A percentile compares a stretch with the other conserved stretches of the same genome.
These are phyloP conservation scores for Colletotrichum sp. DNA, from an alignment of 2,329 filamentous ascomycete genomes.

Conservation along the genomic window DNA sequence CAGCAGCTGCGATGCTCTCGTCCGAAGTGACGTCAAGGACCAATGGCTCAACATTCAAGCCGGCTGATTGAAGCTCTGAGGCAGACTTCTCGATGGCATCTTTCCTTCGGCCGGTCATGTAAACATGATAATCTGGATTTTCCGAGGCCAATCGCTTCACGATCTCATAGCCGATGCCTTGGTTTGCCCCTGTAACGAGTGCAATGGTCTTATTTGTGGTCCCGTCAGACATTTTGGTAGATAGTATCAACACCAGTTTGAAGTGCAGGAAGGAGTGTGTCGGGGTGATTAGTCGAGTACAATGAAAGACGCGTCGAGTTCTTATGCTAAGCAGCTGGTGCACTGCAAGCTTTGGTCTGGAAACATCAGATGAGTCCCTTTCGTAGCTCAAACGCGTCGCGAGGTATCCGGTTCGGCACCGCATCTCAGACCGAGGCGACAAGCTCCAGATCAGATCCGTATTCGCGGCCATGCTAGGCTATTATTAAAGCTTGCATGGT, in stretches of 20 bases:
- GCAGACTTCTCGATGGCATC: slow-evolving; percentile 10
- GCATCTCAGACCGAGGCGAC: neutral
- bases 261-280: rapidly evolving
- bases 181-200: slow-evolving; percentile 16
- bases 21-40: slow-evolving; percentile 61
- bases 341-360: neutral
- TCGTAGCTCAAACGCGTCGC: neutral
- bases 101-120: slow-evolving; percentile 1
- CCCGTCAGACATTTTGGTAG: neutral
- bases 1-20: slow-evolving; percentile 34
- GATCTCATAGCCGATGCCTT: slow-evolving; percentile 19
- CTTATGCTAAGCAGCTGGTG: neutral
- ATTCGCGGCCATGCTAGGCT: neutral
- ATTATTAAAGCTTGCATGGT: neutral
- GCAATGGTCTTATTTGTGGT: neutral
- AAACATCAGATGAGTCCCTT: neutral
- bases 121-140: slow-evolving; percentile 2
- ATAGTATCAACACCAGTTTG: too few relatives aligned
- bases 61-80: neutral
- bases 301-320: neutral
- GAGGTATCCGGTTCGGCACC: neutral
- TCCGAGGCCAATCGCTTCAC: neutral
- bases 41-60: slow-evolving; percentile 29
- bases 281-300: rapidly evolving
- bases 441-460: neutral